Conservation (phyloP, 768 basidiomycete genomes). For the Boletus rubropictus region DNA sequence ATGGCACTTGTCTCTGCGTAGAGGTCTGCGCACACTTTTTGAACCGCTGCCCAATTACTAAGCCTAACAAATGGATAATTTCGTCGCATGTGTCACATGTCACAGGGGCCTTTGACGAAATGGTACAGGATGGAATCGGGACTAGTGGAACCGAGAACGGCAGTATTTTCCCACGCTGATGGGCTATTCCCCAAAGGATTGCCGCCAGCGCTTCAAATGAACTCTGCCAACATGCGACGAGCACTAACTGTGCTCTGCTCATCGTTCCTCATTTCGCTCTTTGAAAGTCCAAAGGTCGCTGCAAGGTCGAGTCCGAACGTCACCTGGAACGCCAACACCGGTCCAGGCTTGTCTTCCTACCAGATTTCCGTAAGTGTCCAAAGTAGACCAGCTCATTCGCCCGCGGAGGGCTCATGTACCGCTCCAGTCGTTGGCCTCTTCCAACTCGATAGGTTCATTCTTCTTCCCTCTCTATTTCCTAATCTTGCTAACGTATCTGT, state of each 20-base stretch:
- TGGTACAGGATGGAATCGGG: too few relatives aligned
- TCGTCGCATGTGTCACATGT: too few relatives aligned
- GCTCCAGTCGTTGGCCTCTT: conserved; percentile 18
- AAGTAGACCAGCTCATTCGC: conserved; percentile 3
- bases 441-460: conserved; percentile 14
- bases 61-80: too few relatives aligned
- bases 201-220: not conserved
- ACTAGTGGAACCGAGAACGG: too few relatives aligned
- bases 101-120: too few relatives aligned
- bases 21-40: too few relatives aligned
- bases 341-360: conserved; percentile 20
- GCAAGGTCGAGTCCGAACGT: conserved; percentile 10
- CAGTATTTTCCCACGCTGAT: conserved; percentile 12
- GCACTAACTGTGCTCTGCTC: conserved; percentile 9
- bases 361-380: conserved; percentile 24
- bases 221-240: conserved; percentile 21
- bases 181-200: not conserved
- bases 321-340: conserved; percentile 12
- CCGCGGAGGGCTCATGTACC: conserved; percentile 10
- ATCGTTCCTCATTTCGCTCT: conserved; percentile 13
- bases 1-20: too few relatives aligned
- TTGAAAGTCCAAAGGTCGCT: conserved; percentile 2
- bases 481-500: not conserved
- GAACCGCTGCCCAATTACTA: too few relatives aligned
- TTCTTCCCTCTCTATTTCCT: too few relatives aligned